phyloP scores from a whole-genome alignment of 2,329 filamentous ascomycete genomes.

The Pestalotiopsis sp. region DNA sequence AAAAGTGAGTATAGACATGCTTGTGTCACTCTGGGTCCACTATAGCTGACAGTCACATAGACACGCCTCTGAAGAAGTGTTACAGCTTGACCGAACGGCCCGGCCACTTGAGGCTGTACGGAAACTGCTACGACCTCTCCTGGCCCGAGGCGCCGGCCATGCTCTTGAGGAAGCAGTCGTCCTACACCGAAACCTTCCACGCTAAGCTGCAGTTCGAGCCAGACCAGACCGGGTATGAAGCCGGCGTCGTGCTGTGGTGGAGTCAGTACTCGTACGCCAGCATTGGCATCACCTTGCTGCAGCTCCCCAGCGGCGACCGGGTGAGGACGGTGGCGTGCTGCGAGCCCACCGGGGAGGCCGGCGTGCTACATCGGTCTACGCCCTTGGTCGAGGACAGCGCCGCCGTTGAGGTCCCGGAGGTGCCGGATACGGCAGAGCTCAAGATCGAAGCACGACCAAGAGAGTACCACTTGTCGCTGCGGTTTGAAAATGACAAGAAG shows the following conservation, averaged over 20 bases:
- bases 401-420: not conserved
- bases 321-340: constrained; percentile 20
- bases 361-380: constrained; percentile 15
- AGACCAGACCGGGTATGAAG: constrained; percentile 45
- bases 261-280: constrained; percentile 45
- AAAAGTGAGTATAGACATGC: constrained; percentile 30
- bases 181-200: constrained; percentile 43
- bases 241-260: constrained; percentile 58
- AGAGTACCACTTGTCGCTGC: constrained; percentile 21
- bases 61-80: constrained; percentile 49
- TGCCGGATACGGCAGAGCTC: constrained; percentile 14
- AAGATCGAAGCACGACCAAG: constrained; percentile 20
- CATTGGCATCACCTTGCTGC: constrained; percentile 29
- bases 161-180: constrained; percentile 56
- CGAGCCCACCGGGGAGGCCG: constrained; percentile 24
- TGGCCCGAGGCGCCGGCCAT: constrained; percentile 54
- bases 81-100: constrained; percentile 49
- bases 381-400: not conserved
- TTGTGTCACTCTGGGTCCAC: not conserved
- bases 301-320: constrained; percentile 15
- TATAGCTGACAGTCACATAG: constrained; percentile 24
- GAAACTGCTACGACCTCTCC: constrained; percentile 53
- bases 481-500: not conserved
- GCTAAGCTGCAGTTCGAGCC: constrained; percentile 50
- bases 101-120: constrained; percentile 49